Evolutionary conservation across 2,329 filamentous ascomycete species (phyloP), one percentile per base, ranked within the genome.

Genomic region (Geosmithia flava): DNA sequence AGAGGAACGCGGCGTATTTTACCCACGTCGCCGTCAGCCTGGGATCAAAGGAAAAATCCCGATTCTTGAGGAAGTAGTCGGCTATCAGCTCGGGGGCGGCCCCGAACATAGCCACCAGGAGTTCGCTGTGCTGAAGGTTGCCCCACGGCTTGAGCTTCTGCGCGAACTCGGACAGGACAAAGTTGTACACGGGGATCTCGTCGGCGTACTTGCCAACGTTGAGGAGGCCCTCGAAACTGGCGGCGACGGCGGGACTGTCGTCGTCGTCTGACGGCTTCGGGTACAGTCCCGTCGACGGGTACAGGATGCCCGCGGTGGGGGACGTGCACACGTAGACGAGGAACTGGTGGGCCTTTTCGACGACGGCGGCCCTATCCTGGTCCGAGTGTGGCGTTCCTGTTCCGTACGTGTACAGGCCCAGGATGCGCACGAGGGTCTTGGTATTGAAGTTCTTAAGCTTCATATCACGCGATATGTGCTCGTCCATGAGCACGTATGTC

Each of bases 11-110:
- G 0, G 89, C 88, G 60, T 94, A 95, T 42, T 91, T 90, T 55
- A 97, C 86, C 93, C 93, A 98, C 0, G 89, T 93, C 43, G 89
- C 83, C 3, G 89, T 93, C 5, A 94, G 74, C 59, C 95, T 97
- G 0, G 93, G 90, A 42, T 97, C 90, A 53, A 95, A 88, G 0
- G 83, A 80, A 57, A 97, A 93, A 48, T 83, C 78, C 51, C 78
- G 81, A 59, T 88, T 90, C 59, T 79, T 82, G 42, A 81, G 72
- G 59, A 95, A 97, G 62, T 94, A 98, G 57, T 89, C 82, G 42
- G 88, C 85, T 1, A 95, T 78, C 3, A 97, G 74, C 64, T 97
- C 93, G 1, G 94, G 91, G 0, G 85, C 87, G 7, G 79, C 78
- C 52, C 73, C 74, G 59, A 98, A 95, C 33, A 95, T 88, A 3